Base-by-base conservation (phyloP, 768 basidiomycete species). In the Boletus sp. region DNA sequence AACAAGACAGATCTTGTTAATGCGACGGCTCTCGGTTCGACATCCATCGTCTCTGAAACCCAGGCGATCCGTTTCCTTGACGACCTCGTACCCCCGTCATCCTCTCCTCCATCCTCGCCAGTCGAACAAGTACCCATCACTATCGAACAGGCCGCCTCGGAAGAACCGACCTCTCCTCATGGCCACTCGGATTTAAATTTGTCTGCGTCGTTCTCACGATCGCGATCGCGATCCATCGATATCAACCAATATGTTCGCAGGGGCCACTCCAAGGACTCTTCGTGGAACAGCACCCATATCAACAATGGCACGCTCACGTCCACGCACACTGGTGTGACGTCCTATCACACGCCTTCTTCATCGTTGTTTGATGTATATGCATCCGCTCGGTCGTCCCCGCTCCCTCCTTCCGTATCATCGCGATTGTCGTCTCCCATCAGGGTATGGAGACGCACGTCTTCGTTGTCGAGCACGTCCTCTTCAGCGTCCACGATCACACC, bases 281-380 rank as follows among this genome's bases (percentile, higher is more conserved):
- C 83, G 7, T 76, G 74, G 50, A 75, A 75, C 30, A 73, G 77
- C 53, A 74, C 78, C 10, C 63, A 69, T 48, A 60, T 70, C 53
- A 70, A 72, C 53, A 65, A 74, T 19, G 79, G 81, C 32, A 87
- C 85, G 2, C 68, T 84, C 56, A 76, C 79, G 35, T 84, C 83
- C 21, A 77, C 80, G 7, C 79, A 77, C 47, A 84, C 85, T 0
- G 77, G 78, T 2, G 64, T 82, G 4, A 83, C 85, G 1, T 75
- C 83, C 39, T 92, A 86, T 69, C 86, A 90, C 68, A 92, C 90
- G 0, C 88, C 90, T 7, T 82, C 85, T 0, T 91, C 90, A 0
- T 90, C 88, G n/a, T 57, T 89, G 40, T 86, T 82, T 58, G 84
- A 89, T 64, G 59, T 66, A 4, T 87, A 75, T 56, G 76, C 81